A percentile compares a stretch with the other conserved stretches of the same genome.
phyloP scores from a whole-genome alignment of 2,329 filamentous ascomycete genomes.

The Trichophyton simii region DNA sequence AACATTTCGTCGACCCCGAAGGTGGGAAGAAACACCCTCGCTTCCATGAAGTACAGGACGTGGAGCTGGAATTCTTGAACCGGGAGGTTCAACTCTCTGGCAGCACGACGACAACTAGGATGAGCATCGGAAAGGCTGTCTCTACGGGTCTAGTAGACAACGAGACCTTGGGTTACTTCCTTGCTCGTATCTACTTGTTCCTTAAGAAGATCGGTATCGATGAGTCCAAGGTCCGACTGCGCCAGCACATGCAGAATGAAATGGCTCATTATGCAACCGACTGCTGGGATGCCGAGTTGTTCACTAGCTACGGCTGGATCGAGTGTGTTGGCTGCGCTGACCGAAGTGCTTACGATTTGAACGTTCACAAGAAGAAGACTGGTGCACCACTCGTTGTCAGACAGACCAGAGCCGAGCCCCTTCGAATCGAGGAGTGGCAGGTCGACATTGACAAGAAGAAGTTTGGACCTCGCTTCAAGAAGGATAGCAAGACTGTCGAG shows the following conservation, averaged over 20 bases:
- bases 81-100: slow-evolving; percentile 75
- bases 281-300: slow-evolving; percentile 94
- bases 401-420: slow-evolving; percentile 65
- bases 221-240: slow-evolving; percentile 77
- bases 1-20: slow-evolving; percentile 93
- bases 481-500: slow-evolving; percentile 78
- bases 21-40: slow-evolving; percentile 88
- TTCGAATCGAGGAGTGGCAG: slow-evolving; percentile 73
- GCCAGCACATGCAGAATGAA: slow-evolving; percentile 88
- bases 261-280: slow-evolving; percentile 92
- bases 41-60: slow-evolving; percentile 71
- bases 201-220: slow-evolving; percentile 80
- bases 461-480: slow-evolving; percentile 91
- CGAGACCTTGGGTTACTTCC: slow-evolving; percentile 94
- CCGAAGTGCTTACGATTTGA: slow-evolving; percentile 85
- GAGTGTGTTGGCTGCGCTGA: slow-evolving; percentile 97
- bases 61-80: slow-evolving; percentile 74
- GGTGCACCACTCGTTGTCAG: slow-evolving; percentile 75
- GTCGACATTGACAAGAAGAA: slow-evolving; percentile 87
- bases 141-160: slow-evolving; percentile 76
- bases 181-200: slow-evolving; percentile 87
- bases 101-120: slow-evolving; percentile 59
- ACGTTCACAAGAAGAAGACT: slow-evolving; percentile 85
- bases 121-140: slow-evolving; percentile 79
- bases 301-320: slow-evolving; percentile 90